phyloP scores from a whole-genome alignment of 345 rosid species.

The Pugionium dolabratum region DNA sequence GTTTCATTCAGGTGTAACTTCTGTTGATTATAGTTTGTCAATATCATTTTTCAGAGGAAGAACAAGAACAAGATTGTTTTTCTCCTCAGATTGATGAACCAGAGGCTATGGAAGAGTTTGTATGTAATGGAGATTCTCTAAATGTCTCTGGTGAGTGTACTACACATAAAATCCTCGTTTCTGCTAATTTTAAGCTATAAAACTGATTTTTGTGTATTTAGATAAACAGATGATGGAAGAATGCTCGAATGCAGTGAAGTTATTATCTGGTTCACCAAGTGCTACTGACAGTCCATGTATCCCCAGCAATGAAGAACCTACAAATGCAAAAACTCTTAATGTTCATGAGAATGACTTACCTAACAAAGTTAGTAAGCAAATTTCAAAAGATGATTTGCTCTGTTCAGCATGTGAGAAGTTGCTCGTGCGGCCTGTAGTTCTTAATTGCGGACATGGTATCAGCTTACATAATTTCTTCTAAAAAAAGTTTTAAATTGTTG shows the following conservation, averaged over 20 bases:
- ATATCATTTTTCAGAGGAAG: slow-evolving; percentile 58
- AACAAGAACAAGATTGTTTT: slow-evolving; percentile 34
- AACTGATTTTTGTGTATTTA: background rate
- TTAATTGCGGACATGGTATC: slow-evolving; percentile 92
- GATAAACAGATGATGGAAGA: slow-evolving; percentile 29
- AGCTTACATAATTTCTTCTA: slow-evolving; percentile 4
- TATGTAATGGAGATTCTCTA: slow-evolving; percentile 21
- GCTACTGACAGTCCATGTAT: no score
- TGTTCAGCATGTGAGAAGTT: slow-evolving; percentile 71
- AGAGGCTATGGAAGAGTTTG: slow-evolving; percentile 32
- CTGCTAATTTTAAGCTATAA: slow-evolving; percentile 15
- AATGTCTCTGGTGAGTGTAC: slow-evolving; percentile 31
- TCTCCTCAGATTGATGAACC: slow-evolving; percentile 60
- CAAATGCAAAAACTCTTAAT: slow-evolving; percentile 2
- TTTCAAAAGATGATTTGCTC: slow-evolving; percentile 56
- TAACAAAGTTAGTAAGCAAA: slow-evolving; percentile 28
- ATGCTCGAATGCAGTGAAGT: slow-evolving; percentile 27
- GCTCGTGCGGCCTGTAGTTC: slow-evolving; percentile 60
- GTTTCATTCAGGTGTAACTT: background rate
- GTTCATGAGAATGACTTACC: slow-evolving; percentile 24
- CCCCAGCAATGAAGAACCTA: slow-evolving; percentile 20
- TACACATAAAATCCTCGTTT: slow-evolving; percentile 11
- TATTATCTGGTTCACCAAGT: background rate
- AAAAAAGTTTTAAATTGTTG: background rate
- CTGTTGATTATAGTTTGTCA: slow-evolving; percentile 6